Conservation (phyloP, 768 basidiomycete species). For the Suillus variegatus region DNA sequence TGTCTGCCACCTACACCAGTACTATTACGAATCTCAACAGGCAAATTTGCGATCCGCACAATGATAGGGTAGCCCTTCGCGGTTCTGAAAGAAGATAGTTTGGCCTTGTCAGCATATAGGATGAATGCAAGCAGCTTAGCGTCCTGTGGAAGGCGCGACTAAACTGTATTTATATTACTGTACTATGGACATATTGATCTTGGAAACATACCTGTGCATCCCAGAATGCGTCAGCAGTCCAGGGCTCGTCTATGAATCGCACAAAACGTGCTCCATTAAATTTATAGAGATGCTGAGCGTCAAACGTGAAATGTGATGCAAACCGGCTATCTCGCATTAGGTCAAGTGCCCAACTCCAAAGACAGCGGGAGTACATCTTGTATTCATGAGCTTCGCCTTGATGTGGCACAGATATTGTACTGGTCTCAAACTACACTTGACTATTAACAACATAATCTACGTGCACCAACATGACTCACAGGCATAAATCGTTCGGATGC, state of each 20-base stretch:
- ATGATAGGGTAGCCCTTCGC: background rate
- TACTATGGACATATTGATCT: background rate
- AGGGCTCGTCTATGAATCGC: conserved; percentile 37
- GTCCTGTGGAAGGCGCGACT: background rate
- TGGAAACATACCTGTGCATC: conserved; percentile 34
- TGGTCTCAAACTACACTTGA: background rate
- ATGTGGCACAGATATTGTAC: background rate
- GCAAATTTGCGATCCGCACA: background rate
- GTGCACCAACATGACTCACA: background rate
- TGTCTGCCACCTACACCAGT: background rate
- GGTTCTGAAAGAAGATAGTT: background rate
- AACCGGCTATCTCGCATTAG: background rate
- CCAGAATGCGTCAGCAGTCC: conserved; percentile 41
- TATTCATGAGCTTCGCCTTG: background rate
- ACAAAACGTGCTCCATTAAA: conserved; percentile 29
- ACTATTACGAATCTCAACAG: background rate
- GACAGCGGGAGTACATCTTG: background rate
- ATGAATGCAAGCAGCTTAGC: background rate
- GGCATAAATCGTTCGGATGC: background rate
- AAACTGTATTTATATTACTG: background rate
- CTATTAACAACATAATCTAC: background rate
- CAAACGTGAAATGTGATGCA: background rate
- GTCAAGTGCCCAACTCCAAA: background rate
- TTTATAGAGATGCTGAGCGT: conserved; percentile 30
- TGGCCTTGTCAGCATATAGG: background rate